These are phyloP conservation scores for Umbelopsis isabellina DNA, from an alignment of 192 early-diverging fungal genomes.

Conservation along the genomic window DNA sequence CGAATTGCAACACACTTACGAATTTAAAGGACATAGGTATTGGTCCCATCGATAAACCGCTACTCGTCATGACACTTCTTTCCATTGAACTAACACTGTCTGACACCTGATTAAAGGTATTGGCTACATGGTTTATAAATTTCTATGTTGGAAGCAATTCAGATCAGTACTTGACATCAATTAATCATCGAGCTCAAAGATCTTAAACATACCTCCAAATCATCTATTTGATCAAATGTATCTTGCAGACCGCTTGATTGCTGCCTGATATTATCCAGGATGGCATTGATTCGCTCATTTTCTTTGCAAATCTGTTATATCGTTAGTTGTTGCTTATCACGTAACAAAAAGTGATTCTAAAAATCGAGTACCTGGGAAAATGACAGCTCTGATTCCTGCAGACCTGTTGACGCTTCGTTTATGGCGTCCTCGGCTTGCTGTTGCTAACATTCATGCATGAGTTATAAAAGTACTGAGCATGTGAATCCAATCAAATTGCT, in stretches of 20 bases:
- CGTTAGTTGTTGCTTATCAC: neutral
- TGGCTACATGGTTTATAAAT: neutral
- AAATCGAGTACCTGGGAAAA: neutral
- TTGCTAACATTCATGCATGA: neutral
- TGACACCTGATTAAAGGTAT: conserved; percentile 8
- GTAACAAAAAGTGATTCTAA: neutral
- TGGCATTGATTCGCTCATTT: conserved; percentile 2
- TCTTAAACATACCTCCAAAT: neutral
- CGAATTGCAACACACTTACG: neutral
- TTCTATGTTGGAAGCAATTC: neutral
- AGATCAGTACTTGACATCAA: neutral
- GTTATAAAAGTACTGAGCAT: neutral
- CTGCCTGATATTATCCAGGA: neutral
- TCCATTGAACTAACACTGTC: conserved; percentile 3
- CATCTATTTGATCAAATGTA: conserved; percentile 3
- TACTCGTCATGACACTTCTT: conserved; percentile 10
- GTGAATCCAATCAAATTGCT: neutral
- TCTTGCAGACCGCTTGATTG: neutral
- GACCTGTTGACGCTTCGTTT: too few species aligned
- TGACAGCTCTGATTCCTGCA: too few species aligned
- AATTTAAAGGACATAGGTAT: conserved; percentile 18
- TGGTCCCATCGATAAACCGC: conserved; percentile 1
- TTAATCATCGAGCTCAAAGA: too few species aligned
- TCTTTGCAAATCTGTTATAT: neutral
- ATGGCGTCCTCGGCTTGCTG: too few species aligned